Evolutionary conservation across 108 stramenopile genomes (phyloP), one percentile per base, ranked within the genome.

Genomic region (Aureococcus anophagefferens): DNA sequence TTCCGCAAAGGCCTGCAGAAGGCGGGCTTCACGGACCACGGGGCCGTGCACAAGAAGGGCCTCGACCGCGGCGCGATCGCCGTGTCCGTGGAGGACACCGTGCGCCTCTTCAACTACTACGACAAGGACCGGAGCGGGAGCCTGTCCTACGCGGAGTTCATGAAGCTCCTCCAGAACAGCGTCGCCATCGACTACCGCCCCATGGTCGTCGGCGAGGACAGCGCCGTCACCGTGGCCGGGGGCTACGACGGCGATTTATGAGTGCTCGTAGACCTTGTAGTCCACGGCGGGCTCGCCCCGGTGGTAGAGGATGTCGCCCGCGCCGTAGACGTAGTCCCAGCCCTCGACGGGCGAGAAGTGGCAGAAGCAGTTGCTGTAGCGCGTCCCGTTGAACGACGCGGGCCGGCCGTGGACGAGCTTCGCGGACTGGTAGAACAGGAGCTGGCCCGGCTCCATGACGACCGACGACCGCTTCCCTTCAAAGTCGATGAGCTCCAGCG

Each of bases 401-500:
- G 88, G 89, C 25, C 94, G 77, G 15, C 88, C 91, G 64, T 94
- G 94, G 31, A 96, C 63, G 65, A 86, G 85, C 64, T 89, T 87
- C 29, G 93, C 93, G 71, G 83, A 85, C 79, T 95, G 93, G 68
- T 95, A 95, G 66, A 87, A 89, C 14, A 96, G 85, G 25, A 94
- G 80, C 29, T 83, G 34, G 25, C 93, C 94, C 14, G 89, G 87
- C 71, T 85, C 70, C 90, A 91, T 89, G 33, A 72, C 75, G 18
- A 92, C 82, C 73, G 90, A 86, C 7, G 65, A 88, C 73, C 14
- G 88, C 75, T 69, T 85, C 79, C 35, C 73, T 77, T 59, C 51
- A 62, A 87, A 83, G 72, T 91, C 89, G 65, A 86, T 76, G 14
- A 91, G 85, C 68, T 91, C 90, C 15, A 93, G 81, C 11, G 86